Percentiles rank a stretch among this genome's conserved stretches.
phyloP scores from a whole-genome alignment of 257 asterid species.

The Misopates orontium region DNA sequence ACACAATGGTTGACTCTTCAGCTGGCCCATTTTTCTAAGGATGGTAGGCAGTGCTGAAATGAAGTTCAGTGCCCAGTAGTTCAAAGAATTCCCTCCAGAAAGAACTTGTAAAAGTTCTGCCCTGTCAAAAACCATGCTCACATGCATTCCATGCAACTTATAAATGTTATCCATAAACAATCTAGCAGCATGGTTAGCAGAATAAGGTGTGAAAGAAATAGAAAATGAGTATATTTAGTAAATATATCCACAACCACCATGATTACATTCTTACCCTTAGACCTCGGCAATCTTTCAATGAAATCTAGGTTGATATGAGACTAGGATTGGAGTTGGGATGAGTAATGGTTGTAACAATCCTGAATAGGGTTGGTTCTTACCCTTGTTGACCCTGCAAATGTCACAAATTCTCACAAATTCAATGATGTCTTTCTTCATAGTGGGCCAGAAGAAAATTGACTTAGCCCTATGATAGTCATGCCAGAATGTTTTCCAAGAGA shows the following conservation, averaged over 20 bases:
- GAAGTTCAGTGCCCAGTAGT: neutral
- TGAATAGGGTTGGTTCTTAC: too few species aligned
- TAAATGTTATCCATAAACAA: neutral
- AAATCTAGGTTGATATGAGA: too few species aligned
- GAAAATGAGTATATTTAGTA: neutral
- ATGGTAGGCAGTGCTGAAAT: slow-evolving; percentile 1
- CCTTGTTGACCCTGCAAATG: too few species aligned
- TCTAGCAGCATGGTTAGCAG: neutral
- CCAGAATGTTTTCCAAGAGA: too few species aligned
- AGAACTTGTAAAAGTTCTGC: neutral
- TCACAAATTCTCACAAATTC: too few species aligned
- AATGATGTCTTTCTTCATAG: neutral
- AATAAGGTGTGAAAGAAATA: neutral
- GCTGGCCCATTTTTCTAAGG: neutral
- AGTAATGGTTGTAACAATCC: too few species aligned
- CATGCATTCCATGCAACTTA: neutral
- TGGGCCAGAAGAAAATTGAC: neutral
- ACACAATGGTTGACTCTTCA: neutral
- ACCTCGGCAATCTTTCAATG: neutral
- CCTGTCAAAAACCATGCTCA: neutral
- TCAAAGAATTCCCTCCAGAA: slow-evolving; percentile 17
- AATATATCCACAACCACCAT: neutral
- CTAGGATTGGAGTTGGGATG: too few species aligned
- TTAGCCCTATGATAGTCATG: neutral
- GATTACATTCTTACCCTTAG: neutral